Evolutionary conservation across 2,329 filamentous ascomycete species (phyloP), one percentile per base, ranked within the genome.

Genomic region (Fusarium musae): DNA sequence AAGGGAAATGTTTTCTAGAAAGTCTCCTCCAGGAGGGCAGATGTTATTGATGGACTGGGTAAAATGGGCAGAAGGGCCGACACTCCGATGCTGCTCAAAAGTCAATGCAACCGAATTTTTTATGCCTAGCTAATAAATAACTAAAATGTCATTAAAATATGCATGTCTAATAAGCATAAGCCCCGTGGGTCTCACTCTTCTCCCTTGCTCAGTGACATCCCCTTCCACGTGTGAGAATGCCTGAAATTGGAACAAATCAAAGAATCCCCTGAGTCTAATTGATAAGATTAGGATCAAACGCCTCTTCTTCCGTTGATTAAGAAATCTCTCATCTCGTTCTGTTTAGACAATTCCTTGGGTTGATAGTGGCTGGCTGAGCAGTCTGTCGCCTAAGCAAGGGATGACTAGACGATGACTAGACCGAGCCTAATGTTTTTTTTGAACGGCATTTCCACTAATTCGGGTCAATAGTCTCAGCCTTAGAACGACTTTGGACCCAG

Each of bases 1-100:
- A 73, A 73, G 57, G 70, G 70, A 1, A 73, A 70, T 21, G 60
- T 73, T 16, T 73, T 73, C 26, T 73, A 61, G 36, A 16, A 19
- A 15, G 30, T 34, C 9, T 17, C 13, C 19, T 21, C 0, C 13
- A 17, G 12, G 7, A n/a, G 32, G 32, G 3, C n/a, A 58, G 13
- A n/a, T 59, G 34, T 5, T 11, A 10, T 17, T 16, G 13, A 21
- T n/a, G 23, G n/a, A 10, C 7, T 28, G 5, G 17, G 6, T 6
- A 12, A 30, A 40, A 40, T 16, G 13, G 3, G 6, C 19, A 10
- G 19, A 54, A 40, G 10, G 7, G 13, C 40, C 17, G 54, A 36
- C 6, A 13, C 32, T n/a, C 17, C 19, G 10, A n/a, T 26, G 11
- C 15, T 17, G 26, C 6, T 16, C 30, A n/a, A 28, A 47, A 10